phyloP scores from a whole-genome alignment of 1,284 basidiomycete genomes.

The Tilletia walkeri region DNA sequence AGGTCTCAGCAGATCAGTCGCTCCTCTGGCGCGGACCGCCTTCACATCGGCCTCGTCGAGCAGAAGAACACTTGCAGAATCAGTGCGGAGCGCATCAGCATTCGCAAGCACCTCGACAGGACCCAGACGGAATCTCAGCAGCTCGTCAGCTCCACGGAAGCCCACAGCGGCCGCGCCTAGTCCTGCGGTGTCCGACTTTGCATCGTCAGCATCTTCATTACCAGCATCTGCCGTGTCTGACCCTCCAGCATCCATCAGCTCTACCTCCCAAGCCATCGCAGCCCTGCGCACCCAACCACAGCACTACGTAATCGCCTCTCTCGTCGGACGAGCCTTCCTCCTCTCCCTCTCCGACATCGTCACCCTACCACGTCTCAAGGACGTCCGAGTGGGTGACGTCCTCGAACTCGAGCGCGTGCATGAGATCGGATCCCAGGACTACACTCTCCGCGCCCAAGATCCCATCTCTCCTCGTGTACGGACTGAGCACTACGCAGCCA shows the following conservation, averaged over 20 bases:
- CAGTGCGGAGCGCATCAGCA: not conserved
- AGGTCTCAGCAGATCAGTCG: too few relatives aligned
- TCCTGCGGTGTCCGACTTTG: not conserved
- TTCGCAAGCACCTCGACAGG: not conserved
- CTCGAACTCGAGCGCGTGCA: slow-evolving; percentile 81
- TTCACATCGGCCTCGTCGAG: too few relatives aligned
- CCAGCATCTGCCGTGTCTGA: not conserved
- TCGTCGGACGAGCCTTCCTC: slow-evolving; percentile 82
- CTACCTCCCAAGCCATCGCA: slow-evolving; percentile 48
- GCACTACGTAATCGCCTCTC: slow-evolving; percentile 84
- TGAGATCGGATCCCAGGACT: slow-evolving; percentile 91
- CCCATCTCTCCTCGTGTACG: slow-evolving; percentile 28
- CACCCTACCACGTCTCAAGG: slow-evolving; percentile 80
- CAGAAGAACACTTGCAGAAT: too few relatives aligned
- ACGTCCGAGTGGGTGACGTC: slow-evolving; percentile 70
- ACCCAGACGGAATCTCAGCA: not conserved
- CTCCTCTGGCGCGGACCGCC: too few relatives aligned
- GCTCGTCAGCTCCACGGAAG: too few relatives aligned
- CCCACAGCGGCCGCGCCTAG: too few relatives aligned
- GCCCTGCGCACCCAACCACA: slow-evolving; percentile 66
- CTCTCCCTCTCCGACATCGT: slow-evolving; percentile 84
- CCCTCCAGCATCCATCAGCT: slow-evolving; percentile 14
- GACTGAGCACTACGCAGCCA: not conserved
- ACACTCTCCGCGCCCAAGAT: slow-evolving; percentile 70
- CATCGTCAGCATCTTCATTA: not conserved